Conservation (phyloP, 768 basidiomycete genomes). For the Rhizopogon rudus region DNA sequence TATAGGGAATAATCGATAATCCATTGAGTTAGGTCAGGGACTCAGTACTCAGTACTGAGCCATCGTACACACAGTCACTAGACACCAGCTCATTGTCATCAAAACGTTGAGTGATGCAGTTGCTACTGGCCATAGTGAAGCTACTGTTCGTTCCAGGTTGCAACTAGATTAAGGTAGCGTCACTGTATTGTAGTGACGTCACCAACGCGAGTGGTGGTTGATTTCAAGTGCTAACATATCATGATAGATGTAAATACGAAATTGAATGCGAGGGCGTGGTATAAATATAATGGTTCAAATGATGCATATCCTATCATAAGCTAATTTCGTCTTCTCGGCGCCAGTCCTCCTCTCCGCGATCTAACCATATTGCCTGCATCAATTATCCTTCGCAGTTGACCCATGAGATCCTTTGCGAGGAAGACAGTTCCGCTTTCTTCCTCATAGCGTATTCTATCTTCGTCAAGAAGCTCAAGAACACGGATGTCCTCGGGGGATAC, state of each 20-base stretch:
- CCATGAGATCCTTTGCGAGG: constrained; percentile 42
- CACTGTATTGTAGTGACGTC: no score
- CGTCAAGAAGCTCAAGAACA: constrained; percentile 48
- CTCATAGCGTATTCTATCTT: constrained; percentile 46
- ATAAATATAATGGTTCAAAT: neutral
- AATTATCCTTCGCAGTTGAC: constrained; percentile 22
- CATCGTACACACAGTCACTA: no score
- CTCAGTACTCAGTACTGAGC: no score
- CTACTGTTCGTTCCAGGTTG: no score
- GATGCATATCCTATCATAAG: neutral
- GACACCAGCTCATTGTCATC: no score
- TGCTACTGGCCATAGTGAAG: no score
- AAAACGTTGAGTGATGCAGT: no score
- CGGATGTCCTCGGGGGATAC: constrained; percentile 31
- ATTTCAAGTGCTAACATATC: no score
- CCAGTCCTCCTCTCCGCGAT: constrained; percentile 5
- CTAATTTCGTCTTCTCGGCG: constrained; percentile 5
- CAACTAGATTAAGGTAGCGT: no score
- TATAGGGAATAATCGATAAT: no score
- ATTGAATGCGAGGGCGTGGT: neutral
- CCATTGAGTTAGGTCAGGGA: no score
- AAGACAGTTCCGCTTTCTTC: constrained; percentile 57
- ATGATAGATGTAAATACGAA: neutral
- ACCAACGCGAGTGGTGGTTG: no score
- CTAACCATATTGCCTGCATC: constrained; percentile 17